These are phyloP conservation scores for Rhizopus stolonifer DNA, from an alignment of 371 early-diverging fungal species.

Conservation along the genomic window DNA sequence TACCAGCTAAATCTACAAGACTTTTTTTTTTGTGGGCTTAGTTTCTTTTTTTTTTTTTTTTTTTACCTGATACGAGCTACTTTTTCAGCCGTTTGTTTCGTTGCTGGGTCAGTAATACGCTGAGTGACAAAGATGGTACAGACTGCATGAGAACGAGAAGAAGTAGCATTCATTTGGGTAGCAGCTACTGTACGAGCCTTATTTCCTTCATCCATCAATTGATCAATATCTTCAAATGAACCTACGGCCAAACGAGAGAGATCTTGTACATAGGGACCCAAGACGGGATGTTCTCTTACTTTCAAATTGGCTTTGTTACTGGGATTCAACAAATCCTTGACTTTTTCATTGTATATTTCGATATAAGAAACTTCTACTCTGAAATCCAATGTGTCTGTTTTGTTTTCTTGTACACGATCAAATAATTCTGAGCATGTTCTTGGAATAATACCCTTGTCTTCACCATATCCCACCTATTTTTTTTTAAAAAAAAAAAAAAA, in stretches of 20 bases:
- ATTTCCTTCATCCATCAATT: constrained; percentile 82
- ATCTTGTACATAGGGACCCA: constrained; percentile 90
- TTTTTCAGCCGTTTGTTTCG: constrained; percentile 63
- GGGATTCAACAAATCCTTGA: constrained; percentile 83
- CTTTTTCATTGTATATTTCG: constrained; percentile 81
- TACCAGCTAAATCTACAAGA: constrained; percentile 86
- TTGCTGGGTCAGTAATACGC: constrained; percentile 49
- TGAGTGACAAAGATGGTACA: constrained; percentile 80
- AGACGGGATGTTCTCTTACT: constrained; percentile 79
- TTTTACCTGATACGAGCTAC: constrained; percentile 59
- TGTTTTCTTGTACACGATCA: constrained; percentile 47
- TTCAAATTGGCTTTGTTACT: constrained; percentile 68
- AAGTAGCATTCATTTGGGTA: constrained; percentile 93
- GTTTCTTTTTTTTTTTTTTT: neutral
- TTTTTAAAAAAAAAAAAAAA: neutral
- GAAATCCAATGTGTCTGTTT: constrained; percentile 49
- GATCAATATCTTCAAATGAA: constrained; percentile 68
- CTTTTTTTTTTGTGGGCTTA: constrained; percentile 18
- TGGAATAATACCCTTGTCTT: constrained; percentile 79
- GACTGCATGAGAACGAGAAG: constrained; percentile 91
- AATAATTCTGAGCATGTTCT: constrained; percentile 75
- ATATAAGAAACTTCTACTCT: constrained; percentile 80
- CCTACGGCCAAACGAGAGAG: constrained; percentile 75
- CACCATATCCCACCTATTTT: constrained; percentile 55
- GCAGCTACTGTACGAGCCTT: constrained; percentile 85